Percentiles rank a stretch among this genome's conserved stretches.
phyloP scores from a whole-genome alignment of 1,284 basidiomycete genomes.

The Leccinum subrobustum region DNA sequence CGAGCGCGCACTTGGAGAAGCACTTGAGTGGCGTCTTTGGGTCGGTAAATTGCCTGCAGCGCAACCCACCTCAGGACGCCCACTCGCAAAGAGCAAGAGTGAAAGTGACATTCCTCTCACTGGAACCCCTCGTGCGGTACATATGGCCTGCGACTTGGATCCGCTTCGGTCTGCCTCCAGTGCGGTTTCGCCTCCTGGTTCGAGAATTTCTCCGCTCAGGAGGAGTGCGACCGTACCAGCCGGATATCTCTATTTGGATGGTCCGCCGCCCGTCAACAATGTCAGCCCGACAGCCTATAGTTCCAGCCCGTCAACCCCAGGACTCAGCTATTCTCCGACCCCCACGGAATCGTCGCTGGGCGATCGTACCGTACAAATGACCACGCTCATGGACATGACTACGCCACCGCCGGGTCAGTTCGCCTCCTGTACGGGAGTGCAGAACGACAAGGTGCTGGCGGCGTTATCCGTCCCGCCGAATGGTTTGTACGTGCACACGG shows the following conservation, averaged over 20 bases:
- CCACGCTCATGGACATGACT: conserved; percentile 44
- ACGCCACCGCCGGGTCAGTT: conserved; percentile 32
- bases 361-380: conserved; percentile 55
- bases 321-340: conserved; percentile 54
- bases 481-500: conserved; percentile 21
- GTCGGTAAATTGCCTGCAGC: conserved; percentile 60
- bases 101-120: conserved; percentile 23
- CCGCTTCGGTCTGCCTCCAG: background rate
- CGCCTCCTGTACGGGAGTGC: conserved; percentile 27
- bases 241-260: conserved; percentile 16
- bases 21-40: conserved; percentile 81
- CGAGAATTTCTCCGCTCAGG: conserved; percentile 17
- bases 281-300: conserved; percentile 21
- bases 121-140: background rate
- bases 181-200: conserved; percentile 8
- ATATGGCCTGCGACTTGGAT: conserved; percentile 6
- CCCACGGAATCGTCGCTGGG: conserved; percentile 53
- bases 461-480: conserved; percentile 15
- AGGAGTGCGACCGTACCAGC: conserved; percentile 28
- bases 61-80: conserved; percentile 29
- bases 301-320: conserved; percentile 44
- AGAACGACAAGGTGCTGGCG: conserved; percentile 33
- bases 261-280: conserved; percentile 5
- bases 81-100: conserved; percentile 30
- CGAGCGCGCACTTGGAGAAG: conserved; percentile 76